phyloP scores from a whole-genome alignment of 2,329 filamentous ascomycete species.

The Geosmithia putterillii region DNA sequence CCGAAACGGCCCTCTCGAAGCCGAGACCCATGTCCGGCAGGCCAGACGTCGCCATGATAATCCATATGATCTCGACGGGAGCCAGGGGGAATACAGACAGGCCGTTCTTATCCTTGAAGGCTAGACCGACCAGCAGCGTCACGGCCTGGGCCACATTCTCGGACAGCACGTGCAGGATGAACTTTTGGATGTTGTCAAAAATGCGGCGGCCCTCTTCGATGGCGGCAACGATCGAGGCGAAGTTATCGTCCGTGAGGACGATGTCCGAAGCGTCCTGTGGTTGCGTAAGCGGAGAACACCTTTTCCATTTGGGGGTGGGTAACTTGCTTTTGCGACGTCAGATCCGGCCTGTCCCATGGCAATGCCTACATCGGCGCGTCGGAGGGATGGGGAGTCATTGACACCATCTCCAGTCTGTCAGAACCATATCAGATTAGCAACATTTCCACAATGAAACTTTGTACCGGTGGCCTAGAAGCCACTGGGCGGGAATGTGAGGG shows the following conservation, averaged over 20 bases:
- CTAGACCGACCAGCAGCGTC: slow-evolving; percentile 57
- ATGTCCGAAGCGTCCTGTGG: slow-evolving; percentile 45
- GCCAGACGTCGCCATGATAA: slow-evolving; percentile 68
- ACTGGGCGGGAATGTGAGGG: background rate
- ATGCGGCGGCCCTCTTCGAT: slow-evolving; percentile 61
- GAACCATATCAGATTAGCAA: no score
- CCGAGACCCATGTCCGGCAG: slow-evolving; percentile 69
- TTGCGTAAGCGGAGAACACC: background rate
- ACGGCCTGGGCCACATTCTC: slow-evolving; percentile 62
- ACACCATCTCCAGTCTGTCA: slow-evolving; percentile 55
- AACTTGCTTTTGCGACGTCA: slow-evolving; percentile 43
- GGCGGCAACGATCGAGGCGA: slow-evolving; percentile 58
- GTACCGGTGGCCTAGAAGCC: background rate
- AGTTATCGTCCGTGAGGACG: slow-evolving; percentile 62
- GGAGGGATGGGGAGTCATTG: slow-evolving; percentile 60
- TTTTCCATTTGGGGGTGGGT: background rate
- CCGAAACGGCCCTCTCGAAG: slow-evolving; percentile 56
- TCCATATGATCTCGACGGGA: slow-evolving; percentile 70
- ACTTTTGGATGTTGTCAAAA: slow-evolving; percentile 68
- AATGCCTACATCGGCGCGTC: slow-evolving; percentile 60
- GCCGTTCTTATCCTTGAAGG: slow-evolving; percentile 52
- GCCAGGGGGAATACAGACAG: slow-evolving; percentile 63
- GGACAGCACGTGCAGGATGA: slow-evolving; percentile 56
- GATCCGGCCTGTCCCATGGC: slow-evolving; percentile 51
- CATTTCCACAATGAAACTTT: no score